These are phyloP conservation scores for Venturia oleaginea DNA, from an alignment of 2,329 filamentous ascomycete genomes.

Conservation along the genomic window DNA sequence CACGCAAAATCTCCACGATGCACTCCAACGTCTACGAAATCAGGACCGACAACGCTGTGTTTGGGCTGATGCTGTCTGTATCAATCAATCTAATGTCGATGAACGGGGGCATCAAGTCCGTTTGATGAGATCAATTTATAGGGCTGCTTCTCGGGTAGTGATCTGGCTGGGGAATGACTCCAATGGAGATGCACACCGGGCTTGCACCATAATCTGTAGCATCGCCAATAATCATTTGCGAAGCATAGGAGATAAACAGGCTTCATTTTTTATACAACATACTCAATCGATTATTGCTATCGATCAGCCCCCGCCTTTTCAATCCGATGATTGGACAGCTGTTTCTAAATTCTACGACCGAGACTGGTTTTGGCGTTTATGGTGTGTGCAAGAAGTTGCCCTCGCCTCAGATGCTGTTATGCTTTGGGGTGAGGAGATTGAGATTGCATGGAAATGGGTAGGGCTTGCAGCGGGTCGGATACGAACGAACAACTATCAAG, in stretches of 20 bases:
- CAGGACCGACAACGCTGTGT: neutral
- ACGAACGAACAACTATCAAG: neutral
- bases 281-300: neutral
- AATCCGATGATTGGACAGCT: neutral
- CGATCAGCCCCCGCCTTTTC: neutral
- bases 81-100: conserved; percentile 11
- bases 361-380: conserved; percentile 8
- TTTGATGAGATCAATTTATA: conserved; percentile 14
- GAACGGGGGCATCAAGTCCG: conserved; percentile 14
- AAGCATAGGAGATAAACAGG: neutral
- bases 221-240: neutral
- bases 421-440: neutral
- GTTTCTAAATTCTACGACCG: neutral
- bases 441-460: neutral
- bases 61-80: conserved; percentile 16
- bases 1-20: conserved; percentile 5
- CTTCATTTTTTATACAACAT: neutral
- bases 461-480: conserved; percentile 8
- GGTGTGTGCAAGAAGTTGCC: conserved; percentile 5
- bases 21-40: conserved; percentile 7
- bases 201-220: neutral
- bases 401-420: neutral
- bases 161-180: conserved; percentile 13
- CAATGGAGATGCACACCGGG: neutral
- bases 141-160: neutral